These are phyloP conservation scores for Mucor racemosus DNA, from an alignment of 371 early-diverging fungal species.

Conservation along the genomic window DNA sequence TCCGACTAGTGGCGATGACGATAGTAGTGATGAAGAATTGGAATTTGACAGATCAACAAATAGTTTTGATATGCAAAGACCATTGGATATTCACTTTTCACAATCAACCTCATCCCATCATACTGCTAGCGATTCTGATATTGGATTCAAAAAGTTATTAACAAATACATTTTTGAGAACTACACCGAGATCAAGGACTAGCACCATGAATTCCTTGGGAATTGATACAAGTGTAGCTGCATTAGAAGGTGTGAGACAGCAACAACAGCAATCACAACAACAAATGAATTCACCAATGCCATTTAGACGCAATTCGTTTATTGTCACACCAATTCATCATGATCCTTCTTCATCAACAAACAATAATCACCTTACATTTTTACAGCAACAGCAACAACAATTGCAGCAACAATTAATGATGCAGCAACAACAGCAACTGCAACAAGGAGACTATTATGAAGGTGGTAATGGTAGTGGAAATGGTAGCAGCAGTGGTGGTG, in stretches of 20 bases:
- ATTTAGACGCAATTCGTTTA: slow-evolving; percentile 44
- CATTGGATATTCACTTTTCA: slow-evolving; percentile 27
- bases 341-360: not conserved
- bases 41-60: slow-evolving; percentile 23
- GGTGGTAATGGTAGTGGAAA: not conserved
- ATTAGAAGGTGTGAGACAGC: slow-evolving; percentile 25
- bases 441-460: not conserved
- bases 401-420: not conserved
- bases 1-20: slow-evolving; percentile 15
- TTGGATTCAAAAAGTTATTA: slow-evolving; percentile 38
- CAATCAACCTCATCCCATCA: slow-evolving; percentile 30
- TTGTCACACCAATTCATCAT: slow-evolving; percentile 2
- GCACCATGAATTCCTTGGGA: slow-evolving; percentile 48
- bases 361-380: not conserved
- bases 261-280: slow-evolving; percentile 8
- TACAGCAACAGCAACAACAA: slow-evolving; percentile 2
- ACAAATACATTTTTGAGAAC: slow-evolving; percentile 40
- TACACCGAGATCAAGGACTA: slow-evolving; percentile 60
- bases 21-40: slow-evolving; percentile 28
- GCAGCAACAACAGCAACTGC: not conserved
- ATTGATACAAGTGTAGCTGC: slow-evolving; percentile 34
- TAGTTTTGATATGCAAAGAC: slow-evolving; percentile 28
- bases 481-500: not conserved
- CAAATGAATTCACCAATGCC: slow-evolving; percentile 43
- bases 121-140: slow-evolving; percentile 20